These are phyloP conservation scores for Wickerhamiella nectarea DNA, from an alignment of 805 yeast species.

Conservation along the genomic window DNA sequence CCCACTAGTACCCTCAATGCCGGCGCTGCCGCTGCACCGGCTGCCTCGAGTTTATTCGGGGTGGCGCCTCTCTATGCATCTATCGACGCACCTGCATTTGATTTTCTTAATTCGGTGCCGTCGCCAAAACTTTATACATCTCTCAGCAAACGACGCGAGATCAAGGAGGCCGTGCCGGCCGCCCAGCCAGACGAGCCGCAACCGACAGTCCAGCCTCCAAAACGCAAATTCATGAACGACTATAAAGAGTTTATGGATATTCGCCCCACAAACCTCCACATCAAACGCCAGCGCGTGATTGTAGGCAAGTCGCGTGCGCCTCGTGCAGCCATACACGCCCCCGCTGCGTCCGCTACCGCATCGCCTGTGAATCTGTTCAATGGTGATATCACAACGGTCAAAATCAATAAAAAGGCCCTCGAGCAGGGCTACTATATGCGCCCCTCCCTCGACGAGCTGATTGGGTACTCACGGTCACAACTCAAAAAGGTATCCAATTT, in stretches of 20 bases:
- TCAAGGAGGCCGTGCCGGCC: neutral
- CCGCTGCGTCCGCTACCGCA: neutral
- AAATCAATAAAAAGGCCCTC: constrained; percentile 20
- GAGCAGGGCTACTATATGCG: constrained; percentile 58
- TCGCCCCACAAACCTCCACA: constrained; percentile 19
- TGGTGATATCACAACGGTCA: constrained; percentile 14
- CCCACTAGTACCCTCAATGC: neutral
- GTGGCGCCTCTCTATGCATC: constrained; percentile 14
- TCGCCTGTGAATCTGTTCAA: no score
- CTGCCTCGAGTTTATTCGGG: neutral
- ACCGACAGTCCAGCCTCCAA: neutral
- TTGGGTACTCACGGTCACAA: constrained; percentile 40
- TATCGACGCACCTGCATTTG: constrained; percentile 22
- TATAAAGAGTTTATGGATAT: constrained; percentile 17
- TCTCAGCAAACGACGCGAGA: constrained; percentile 8
- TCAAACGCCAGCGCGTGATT: constrained; percentile 10
- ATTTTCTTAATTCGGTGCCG: constrained; percentile 16
- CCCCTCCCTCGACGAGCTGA: constrained; percentile 54
- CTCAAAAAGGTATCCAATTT: constrained; percentile 47
- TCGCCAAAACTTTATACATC: constrained; percentile 19
- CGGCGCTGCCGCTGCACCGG: neutral
- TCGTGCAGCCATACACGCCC: neutral
- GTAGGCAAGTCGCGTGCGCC: neutral
- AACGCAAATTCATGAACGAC: constrained; percentile 17
- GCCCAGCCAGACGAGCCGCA: neutral